Conservation (phyloP, 2,329 filamentous ascomycete genomes). For the Emydomyces testavorans region DNA sequence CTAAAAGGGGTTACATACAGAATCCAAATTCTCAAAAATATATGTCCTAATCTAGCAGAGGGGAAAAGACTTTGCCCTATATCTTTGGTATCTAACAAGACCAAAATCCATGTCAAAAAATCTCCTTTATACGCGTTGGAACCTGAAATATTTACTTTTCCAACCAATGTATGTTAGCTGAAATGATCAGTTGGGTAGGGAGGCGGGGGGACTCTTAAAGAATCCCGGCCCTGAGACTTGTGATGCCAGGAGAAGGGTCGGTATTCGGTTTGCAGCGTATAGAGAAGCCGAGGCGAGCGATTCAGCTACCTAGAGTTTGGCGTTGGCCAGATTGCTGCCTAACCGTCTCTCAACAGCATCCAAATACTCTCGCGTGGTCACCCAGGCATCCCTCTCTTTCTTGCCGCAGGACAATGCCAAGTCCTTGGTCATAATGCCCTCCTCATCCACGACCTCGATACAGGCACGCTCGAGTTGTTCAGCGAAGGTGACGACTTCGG, state of each 20-base stretch:
- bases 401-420: slow-evolving; percentile 88
- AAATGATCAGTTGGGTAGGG: background rate
- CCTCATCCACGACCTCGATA: slow-evolving; percentile 82
- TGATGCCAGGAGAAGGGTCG: background rate
- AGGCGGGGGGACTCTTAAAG: background rate
- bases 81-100: background rate
- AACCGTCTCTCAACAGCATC: slow-evolving; percentile 83
- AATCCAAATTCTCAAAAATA: slow-evolving; percentile 4
- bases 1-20: slow-evolving; percentile 1
- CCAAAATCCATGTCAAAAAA: slow-evolving; percentile 2
- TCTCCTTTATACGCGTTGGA: slow-evolving; percentile 3
- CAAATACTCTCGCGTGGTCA: slow-evolving; percentile 85
- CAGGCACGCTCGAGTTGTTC: slow-evolving; percentile 87
- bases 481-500: slow-evolving; percentile 81
- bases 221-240: background rate
- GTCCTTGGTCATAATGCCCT: slow-evolving; percentile 99
- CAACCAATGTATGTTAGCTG: background rate
- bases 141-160: background rate
- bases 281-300: background rate
- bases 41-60: background rate
- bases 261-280: background rate
- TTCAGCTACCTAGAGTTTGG: slow-evolving; percentile 10
- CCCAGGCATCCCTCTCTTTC: slow-evolving; percentile 71
- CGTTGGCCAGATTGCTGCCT: slow-evolving; percentile 53
- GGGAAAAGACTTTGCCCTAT: background rate